phyloP scores from a whole-genome alignment of 1,284 basidiomycete species.

The Pisolithus thermaeus region DNA sequence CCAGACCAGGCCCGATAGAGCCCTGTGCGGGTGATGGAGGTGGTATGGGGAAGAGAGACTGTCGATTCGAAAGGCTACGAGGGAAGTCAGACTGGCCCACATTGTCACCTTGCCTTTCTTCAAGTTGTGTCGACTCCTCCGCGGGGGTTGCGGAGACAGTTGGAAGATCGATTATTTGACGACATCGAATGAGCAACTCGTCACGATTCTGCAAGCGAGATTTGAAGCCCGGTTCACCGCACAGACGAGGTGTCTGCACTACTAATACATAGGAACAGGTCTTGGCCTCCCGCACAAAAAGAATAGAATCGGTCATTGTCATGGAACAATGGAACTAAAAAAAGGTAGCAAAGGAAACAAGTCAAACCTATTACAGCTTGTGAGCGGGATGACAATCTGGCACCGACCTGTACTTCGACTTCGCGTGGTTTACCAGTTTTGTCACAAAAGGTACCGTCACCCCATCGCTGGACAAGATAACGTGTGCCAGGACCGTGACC shows the following conservation, averaged over 20 bases:
- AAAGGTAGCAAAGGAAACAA: slow-evolving; percentile 5
- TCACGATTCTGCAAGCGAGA: slow-evolving; percentile 62
- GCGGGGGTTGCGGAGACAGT: slow-evolving; percentile 22
- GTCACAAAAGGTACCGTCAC: slow-evolving; percentile 86
- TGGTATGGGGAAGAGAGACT: slow-evolving; percentile 44
- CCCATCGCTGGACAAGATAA: slow-evolving; percentile 89
- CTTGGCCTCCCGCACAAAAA: slow-evolving; percentile 87
- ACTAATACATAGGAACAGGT: slow-evolving; percentile 90
- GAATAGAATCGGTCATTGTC: slow-evolving; percentile 80
- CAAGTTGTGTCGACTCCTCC: slow-evolving; percentile 30
- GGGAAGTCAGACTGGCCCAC: slow-evolving; percentile 46
- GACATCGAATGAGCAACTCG: slow-evolving; percentile 67
- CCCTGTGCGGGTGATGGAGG: slow-evolving; percentile 17
- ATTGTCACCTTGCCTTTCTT: slow-evolving; percentile 19
- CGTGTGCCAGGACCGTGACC: slow-evolving; percentile 71
- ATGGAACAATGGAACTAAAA: slow-evolving; percentile 91
- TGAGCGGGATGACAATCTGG: slow-evolving; percentile 5
- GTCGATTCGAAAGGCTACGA: slow-evolving; percentile 41
- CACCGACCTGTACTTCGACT: slow-evolving; percentile 84
- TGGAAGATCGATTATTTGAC: slow-evolving; percentile 52
- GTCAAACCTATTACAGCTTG: slow-evolving; percentile 10
- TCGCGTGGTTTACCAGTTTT: slow-evolving; percentile 81
- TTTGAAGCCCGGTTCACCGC: slow-evolving; percentile 85
- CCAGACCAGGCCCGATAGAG: slow-evolving; percentile 13
- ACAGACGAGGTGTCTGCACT: slow-evolving; percentile 88